phyloP scores from a whole-genome alignment of 352 stramenopile species.

The Pythium chondricola region DNA sequence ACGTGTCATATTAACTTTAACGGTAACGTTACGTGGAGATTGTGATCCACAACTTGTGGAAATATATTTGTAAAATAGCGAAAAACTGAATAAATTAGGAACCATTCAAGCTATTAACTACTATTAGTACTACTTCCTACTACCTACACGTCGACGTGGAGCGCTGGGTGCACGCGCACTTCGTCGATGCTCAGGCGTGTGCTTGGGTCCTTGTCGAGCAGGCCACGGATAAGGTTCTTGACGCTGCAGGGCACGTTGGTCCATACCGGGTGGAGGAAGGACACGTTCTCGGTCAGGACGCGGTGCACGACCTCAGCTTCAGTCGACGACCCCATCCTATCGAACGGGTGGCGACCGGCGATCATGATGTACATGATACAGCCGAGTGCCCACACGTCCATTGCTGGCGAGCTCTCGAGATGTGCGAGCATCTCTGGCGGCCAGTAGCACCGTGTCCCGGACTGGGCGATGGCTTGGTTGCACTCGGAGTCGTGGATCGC shows the following conservation, averaged over 20 bases:
- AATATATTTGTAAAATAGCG: neutral
- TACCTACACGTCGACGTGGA: too few relatives aligned
- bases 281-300: conserved; percentile 33
- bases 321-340: conserved; percentile 64
- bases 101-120: too few relatives aligned
- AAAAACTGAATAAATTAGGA: too few relatives aligned
- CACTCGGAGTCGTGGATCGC: conserved; percentile 21
- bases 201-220: conserved; percentile 69
- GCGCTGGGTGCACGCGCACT: conserved; percentile 34
- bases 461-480: conserved; percentile 31
- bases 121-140: too few relatives aligned
- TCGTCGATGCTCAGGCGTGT: conserved; percentile 43
- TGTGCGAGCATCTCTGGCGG: conserved; percentile 61
- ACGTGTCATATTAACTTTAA: neutral
- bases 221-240: conserved; percentile 55
- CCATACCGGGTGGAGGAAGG: conserved; percentile 58
- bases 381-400: conserved; percentile 87
- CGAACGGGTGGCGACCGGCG: conserved; percentile 80
- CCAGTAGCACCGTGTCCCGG: conserved; percentile 83
- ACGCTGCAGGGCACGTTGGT: conserved; percentile 34
- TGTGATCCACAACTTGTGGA: too few relatives aligned
- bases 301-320: conserved; percentile 75
- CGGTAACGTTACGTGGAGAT: too few relatives aligned
- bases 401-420: conserved; percentile 54
- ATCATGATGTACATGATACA: conserved; percentile 88